Percentiles rank a stretch among this genome's conserved stretches.
Evolutionary conservation across 164 flowering plant species (phyloP).

Genomic region (Vitis riparia): DNA sequence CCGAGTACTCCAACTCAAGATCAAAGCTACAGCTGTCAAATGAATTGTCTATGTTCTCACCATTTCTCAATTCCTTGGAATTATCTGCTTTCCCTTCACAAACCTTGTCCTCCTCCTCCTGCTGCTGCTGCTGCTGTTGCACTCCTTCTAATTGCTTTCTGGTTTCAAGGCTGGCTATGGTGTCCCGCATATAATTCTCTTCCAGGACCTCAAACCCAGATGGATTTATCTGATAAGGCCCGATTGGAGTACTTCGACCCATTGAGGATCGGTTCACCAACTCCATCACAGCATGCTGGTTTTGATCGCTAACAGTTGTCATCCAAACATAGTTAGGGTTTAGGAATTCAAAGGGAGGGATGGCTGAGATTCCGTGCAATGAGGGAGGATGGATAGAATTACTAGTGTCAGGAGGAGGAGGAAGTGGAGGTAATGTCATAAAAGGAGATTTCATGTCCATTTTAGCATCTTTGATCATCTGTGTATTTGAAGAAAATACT

Average conservation of each 20-base stretch:
- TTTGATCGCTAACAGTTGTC: not conserved
- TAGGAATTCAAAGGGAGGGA: constrained; percentile 6
- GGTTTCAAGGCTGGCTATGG: not conserved
- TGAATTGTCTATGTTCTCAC: constrained; percentile 9
- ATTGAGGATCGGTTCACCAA: not conserved
- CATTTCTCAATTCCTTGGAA: not conserved
- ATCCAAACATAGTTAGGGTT: constrained; percentile 14
- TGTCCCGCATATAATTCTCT: constrained; percentile 13
- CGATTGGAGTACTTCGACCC: constrained; percentile 1
- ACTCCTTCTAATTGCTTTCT: not conserved
- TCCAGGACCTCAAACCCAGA: constrained; percentile 11
- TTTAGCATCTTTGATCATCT: not conserved
- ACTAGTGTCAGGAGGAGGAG: too few species aligned
- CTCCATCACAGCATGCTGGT: not conserved
- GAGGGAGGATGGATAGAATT: not conserved
- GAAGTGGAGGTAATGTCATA: constrained; percentile 3
- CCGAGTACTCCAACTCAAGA: constrained; percentile 28
- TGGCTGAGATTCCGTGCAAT: not conserved
- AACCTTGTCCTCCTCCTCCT: not conserved
- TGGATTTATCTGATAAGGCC: not conserved
- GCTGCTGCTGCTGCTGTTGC: constrained; percentile 2
- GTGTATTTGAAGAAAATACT: constrained; percentile 22
- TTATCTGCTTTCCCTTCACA: constrained; percentile 1
- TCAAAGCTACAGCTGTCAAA: constrained; percentile 25
- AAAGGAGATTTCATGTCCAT: constrained; percentile 6